Conservation (phyloP, 352 stramenopile species). For the Thraustotheca clavata region DNA sequence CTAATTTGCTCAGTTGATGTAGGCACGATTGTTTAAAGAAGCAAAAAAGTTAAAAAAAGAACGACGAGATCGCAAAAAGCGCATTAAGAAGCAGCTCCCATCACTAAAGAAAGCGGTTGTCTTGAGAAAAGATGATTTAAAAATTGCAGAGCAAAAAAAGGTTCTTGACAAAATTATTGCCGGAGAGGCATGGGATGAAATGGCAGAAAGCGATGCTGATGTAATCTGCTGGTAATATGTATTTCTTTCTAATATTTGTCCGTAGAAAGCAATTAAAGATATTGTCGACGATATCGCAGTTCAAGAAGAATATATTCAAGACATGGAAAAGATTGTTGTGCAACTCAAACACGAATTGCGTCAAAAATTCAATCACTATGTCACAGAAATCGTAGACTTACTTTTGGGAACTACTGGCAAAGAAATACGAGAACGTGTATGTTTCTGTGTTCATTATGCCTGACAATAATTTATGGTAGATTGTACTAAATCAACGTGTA, state of each 20-base stretch:
- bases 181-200: constrained; percentile 9
- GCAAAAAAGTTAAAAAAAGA: constrained; percentile 14
- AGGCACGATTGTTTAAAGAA: constrained; percentile 16
- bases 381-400: constrained; percentile 45
- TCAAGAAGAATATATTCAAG: neutral
- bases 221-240: too few relatives aligned
- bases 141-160: constrained; percentile 5
- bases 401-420: constrained; percentile 43
- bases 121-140: constrained; percentile 5
- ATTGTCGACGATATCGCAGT: constrained; percentile 12
- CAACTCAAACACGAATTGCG: constrained; percentile 25
- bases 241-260: too few relatives aligned
- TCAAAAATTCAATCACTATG: constrained; percentile 44
- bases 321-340: neutral
- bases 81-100: constrained; percentile 51
- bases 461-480: constrained; percentile 1
- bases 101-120: constrained; percentile 28
- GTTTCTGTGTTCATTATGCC: neutral
- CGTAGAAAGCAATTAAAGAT: neutral
- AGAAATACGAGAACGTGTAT: constrained; percentile 35
- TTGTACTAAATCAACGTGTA: constrained; percentile 53
- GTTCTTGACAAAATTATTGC: constrained; percentile 9
- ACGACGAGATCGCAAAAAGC: constrained; percentile 41
- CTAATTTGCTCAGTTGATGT: neutral
- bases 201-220: neutral